Percentiles rank a stretch among this genome's conserved stretches.
phyloP scores from a whole-genome alignment of 192 early-diverging fungal species.

The Podila clonocystis region DNA sequence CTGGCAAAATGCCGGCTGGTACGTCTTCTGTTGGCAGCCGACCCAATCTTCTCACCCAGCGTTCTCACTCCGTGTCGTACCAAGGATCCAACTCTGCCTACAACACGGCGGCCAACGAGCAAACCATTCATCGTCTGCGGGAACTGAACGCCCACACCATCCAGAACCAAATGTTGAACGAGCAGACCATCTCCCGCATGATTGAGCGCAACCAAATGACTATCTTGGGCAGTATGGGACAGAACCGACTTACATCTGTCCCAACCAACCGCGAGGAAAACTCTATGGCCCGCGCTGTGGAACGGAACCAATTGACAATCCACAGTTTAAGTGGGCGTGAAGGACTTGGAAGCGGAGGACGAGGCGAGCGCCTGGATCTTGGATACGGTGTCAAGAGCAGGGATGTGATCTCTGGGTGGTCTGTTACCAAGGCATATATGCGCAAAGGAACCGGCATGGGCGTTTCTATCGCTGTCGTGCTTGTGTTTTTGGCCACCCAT shows the following conservation, averaged over 20 bases:
- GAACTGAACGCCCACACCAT: constrained; percentile 64
- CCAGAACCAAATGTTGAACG: constrained; percentile 69
- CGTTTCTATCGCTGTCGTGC: constrained; percentile 55
- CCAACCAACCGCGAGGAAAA: constrained; percentile 59
- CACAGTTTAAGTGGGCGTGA: constrained; percentile 68
- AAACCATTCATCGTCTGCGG: constrained; percentile 63
- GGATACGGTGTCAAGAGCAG: constrained; percentile 49
- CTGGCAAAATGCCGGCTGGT: constrained; percentile 1
- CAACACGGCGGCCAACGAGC: constrained; percentile 45
- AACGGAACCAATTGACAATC: constrained; percentile 78
- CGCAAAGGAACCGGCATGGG: constrained; percentile 59
- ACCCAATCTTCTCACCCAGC: constrained; percentile 39
- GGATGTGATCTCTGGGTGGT: constrained; percentile 36
- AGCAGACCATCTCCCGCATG: constrained; percentile 76
- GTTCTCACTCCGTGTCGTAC: constrained; percentile 34
- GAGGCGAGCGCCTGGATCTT: constrained; percentile 50
- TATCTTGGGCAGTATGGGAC: constrained; percentile 61
- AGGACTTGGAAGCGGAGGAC: constrained; percentile 35
- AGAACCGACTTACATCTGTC: constrained; percentile 32
- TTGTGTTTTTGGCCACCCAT: constrained; percentile 69
- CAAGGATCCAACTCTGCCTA: constrained; percentile 16
- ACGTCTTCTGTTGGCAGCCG: constrained; percentile 11
- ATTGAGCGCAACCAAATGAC: constrained; percentile 75
- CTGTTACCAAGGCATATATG: constrained; percentile 48
- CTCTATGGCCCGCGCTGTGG: constrained; percentile 69